Percentiles rank a stretch among this genome's conserved stretches.
Conservation (phyloP, 2,329 filamentous ascomycete genomes). For the Pseudofabraea citricarpa region DNA sequence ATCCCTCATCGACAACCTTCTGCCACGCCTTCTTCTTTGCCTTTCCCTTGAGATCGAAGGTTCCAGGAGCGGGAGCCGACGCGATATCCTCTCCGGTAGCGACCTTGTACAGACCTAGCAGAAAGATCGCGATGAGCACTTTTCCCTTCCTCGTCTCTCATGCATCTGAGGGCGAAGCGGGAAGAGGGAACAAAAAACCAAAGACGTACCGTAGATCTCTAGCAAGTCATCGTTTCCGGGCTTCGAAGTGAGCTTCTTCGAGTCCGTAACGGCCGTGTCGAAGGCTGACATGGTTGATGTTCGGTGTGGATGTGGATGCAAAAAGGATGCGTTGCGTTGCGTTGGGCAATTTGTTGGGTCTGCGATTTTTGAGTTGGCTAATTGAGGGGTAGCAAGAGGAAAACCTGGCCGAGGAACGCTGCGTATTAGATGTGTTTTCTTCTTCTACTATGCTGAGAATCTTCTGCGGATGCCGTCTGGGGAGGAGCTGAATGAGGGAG, state of each 20-base stretch:
- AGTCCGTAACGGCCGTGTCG: constrained; percentile 54
- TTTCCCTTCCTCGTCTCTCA: neutral
- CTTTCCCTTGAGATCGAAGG: constrained; percentile 72
- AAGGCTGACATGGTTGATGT: constrained; percentile 32
- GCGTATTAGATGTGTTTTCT: too few relatives aligned
- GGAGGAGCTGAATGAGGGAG: too few relatives aligned
- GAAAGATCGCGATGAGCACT: neutral
- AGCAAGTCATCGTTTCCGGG: constrained; percentile 61
- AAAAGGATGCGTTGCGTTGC: too few relatives aligned
- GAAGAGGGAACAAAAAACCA: neutral
- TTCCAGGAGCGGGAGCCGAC: constrained; percentile 54
- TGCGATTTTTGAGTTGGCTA: neutral
- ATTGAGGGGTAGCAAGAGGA: too few relatives aligned
- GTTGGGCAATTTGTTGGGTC: neutral
- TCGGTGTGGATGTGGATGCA: neutral
- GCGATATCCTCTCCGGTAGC: constrained; percentile 51
- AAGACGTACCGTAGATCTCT: constrained; percentile 21
- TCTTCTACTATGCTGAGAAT: too few relatives aligned
- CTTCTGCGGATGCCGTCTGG: too few relatives aligned
- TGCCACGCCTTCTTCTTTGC: constrained; percentile 78
- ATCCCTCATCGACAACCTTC: constrained; percentile 58
- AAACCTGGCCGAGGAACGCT: too few relatives aligned
- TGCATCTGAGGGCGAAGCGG: neutral
- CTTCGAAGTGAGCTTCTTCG: constrained; percentile 63
- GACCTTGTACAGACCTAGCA: constrained; percentile 53